Evolutionary conservation across 345 rosid genomes (phyloP).

Genomic region (Salix suchowensis): DNA sequence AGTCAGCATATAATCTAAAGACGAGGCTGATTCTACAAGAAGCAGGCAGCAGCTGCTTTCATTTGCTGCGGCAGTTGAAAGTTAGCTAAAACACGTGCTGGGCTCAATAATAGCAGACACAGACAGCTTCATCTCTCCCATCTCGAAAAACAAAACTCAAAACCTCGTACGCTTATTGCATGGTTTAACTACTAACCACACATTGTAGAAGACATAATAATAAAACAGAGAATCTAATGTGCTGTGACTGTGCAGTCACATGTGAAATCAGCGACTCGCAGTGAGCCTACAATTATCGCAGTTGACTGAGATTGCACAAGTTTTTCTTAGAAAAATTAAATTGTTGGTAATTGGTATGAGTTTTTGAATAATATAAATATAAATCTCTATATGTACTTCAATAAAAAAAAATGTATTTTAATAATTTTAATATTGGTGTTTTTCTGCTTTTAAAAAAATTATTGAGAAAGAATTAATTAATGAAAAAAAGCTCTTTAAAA

Average conservation of each 20-base stretch:
- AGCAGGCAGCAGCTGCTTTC: background rate
- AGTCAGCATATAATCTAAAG: constrained; percentile 2
- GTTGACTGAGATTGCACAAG: background rate
- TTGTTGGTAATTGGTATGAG: too few relatives aligned
- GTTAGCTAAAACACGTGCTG: background rate
- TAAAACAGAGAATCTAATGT: constrained; percentile 4
- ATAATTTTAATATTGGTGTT: too few relatives aligned
- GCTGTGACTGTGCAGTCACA: background rate
- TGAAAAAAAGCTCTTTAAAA: too few relatives aligned
- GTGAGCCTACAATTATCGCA: background rate
- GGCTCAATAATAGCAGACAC: background rate
- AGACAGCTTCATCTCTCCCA: background rate
- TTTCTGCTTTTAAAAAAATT: too few relatives aligned
- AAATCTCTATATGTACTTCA: too few relatives aligned
- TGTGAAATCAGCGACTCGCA: background rate
- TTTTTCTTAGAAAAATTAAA: too few relatives aligned
- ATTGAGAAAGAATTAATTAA: too few relatives aligned
- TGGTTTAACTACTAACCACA: background rate
- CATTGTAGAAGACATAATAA: background rate
- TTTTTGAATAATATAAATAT: too few relatives aligned
- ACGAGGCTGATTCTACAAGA: too few relatives aligned
- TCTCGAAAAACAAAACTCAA: background rate
- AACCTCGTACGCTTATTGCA: background rate
- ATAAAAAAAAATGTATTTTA: too few relatives aligned
- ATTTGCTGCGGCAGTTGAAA: background rate